Base-by-base conservation (phyloP, 2,329 filamentous ascomycete genomes). In the Xenosphaeropsis pyriputrescens region DNA sequence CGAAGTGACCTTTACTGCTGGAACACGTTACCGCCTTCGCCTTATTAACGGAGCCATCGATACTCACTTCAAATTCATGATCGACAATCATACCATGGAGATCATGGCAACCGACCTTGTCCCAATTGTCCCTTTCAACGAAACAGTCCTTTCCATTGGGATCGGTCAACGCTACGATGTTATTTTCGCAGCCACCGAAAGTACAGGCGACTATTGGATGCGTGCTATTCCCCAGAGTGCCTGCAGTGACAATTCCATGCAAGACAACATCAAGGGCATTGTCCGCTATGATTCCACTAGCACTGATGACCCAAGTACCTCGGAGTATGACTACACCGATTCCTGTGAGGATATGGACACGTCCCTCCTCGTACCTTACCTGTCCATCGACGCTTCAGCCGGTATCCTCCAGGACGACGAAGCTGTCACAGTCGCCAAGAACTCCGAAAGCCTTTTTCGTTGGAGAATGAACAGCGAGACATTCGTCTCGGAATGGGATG, bases 61-160 rank as follows among this genome's bases (percentile, higher is more conserved):
- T 41, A 58, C 57, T 26, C 55, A 54, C 37, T 61, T 62, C 45
- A 50, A 52, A 16, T 58, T 72, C 42, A 57, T 55, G 33, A 64
- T 72, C 37, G 68, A 71, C 47, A 63, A 68, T 39, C 74, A 79
- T 50, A 62, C 51, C 0, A 50, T 79, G 47, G 67, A 58, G 0
- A 71, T 79, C 16, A 71, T 79, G 17, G 61, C 64, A 0, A 55
- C 55, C n/a, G 75, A 76, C 40, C 57, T 76, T 5, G 67, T 78
- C 0, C 70, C 73, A 0, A 62, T 78, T 16, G 42, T 57, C 16
- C 72, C 72, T 0, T 78, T 65, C 42, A 55, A 54, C 1, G 64
- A 69, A 1, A 57, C 58, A 7, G 14, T 32, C 30, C 14, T 32
- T 6, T 7, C 3, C 7, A 14, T 32, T 0, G 58, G 54, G 6